Conservation (phyloP, 208 protist species). For the Herpetomonas samuelpessoai region DNA sequence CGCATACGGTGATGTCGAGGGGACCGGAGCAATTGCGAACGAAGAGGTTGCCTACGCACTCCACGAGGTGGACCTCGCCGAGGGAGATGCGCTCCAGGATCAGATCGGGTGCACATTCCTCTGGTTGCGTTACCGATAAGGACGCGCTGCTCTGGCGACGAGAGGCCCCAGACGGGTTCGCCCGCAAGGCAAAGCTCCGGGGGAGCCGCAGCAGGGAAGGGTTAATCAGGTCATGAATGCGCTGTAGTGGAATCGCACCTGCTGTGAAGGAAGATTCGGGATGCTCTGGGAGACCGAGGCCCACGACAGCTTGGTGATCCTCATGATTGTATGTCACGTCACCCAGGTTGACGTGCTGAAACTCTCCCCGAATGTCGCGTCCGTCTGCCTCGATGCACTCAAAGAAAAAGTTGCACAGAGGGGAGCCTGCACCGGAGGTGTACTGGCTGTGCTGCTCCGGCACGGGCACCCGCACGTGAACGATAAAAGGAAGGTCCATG, state of each 20-base stretch:
- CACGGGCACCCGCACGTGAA: conserved; percentile 9
- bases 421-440: not conserved
- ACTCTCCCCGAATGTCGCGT: not conserved
- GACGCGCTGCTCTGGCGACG: not conserved
- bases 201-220: conserved; percentile 29
- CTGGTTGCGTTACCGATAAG: too few species aligned
- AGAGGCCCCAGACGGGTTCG: not conserved
- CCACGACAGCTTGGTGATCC: not conserved
- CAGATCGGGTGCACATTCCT: too few species aligned
- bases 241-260: conserved; percentile 10
- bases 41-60: conserved; percentile 45
- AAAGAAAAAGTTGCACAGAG: not conserved
- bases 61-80: conserved; percentile 59
- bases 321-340: not conserved
- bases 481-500: not conserved
- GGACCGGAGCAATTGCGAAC: conserved; percentile 63
- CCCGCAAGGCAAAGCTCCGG: conserved; percentile 17
- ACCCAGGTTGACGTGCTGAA: not conserved
- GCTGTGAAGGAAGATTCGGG: not conserved
- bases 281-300: too few species aligned
- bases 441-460: not conserved
- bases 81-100: conserved; percentile 48
- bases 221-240: conserved; percentile 47
- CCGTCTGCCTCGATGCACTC: not conserved
- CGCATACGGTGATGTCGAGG: conserved; percentile 65